Evolutionary conservation across 768 basidiomycete genomes (phyloP).

Genomic region (Phlegmacium glaucopus): DNA sequence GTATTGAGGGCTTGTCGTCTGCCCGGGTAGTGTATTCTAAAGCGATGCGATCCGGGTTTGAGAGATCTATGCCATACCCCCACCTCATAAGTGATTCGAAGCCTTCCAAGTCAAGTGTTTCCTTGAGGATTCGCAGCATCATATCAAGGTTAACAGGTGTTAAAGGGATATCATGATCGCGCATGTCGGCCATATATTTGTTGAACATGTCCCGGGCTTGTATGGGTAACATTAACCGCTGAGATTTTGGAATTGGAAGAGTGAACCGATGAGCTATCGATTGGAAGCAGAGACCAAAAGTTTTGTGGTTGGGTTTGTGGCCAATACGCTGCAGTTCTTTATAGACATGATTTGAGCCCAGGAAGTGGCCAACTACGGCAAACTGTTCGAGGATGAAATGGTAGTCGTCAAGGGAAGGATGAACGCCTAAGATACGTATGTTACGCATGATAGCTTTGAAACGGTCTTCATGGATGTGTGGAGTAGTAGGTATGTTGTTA

Average conservation of each 20-base stretch:
- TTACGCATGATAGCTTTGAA: constrained; percentile 67
- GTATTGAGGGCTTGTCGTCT: constrained; percentile 13
- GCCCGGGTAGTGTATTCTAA: constrained; percentile 34
- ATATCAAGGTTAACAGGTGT: constrained; percentile 65
- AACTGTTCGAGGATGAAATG: constrained; percentile 74
- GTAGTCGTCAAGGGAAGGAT: constrained; percentile 62
- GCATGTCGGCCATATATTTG: constrained; percentile 59
- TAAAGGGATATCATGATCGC: constrained; percentile 39
- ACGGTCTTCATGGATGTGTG: constrained; percentile 63
- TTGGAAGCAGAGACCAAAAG: constrained; percentile 63
- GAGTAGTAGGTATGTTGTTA: constrained; percentile 30
- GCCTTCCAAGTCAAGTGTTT: constrained; percentile 49
- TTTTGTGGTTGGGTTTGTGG: constrained; percentile 46
- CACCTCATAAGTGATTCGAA: constrained; percentile 61
- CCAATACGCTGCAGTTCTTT: constrained; percentile 49
- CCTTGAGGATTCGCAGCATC: constrained; percentile 64
- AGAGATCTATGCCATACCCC: constrained; percentile 75
- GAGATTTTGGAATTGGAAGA: constrained; percentile 45
- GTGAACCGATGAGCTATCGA: constrained; percentile 67
- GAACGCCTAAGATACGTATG: constrained; percentile 52
- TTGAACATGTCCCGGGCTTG: constrained; percentile 47
- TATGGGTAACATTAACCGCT: constrained; percentile 31
- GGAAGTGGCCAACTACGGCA: constrained; percentile 68
- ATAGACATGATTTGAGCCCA: constrained; percentile 58
- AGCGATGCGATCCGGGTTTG: constrained; percentile 67